Evolutionary conservation across 305 asterid species (phyloP).

Genomic region (Rubia occidens): DNA sequence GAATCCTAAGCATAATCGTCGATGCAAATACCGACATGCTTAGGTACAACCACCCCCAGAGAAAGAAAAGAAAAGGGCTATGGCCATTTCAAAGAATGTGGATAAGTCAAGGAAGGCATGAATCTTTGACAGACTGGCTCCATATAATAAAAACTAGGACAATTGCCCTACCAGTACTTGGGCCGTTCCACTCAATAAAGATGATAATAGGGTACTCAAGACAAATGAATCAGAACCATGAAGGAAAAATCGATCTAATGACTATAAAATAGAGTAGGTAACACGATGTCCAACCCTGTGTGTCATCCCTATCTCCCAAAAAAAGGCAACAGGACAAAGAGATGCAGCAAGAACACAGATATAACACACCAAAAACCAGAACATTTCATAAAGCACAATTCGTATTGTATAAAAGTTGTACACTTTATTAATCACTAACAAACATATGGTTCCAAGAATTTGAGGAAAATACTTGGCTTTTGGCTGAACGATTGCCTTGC

Average conservation of each 20-base stretch:
- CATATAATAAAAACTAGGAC: background rate
- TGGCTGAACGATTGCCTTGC: background rate
- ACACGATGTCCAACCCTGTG: background rate
- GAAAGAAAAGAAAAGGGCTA: background rate
- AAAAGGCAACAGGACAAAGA: background rate
- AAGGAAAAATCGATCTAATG: background rate
- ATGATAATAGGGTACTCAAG: background rate
- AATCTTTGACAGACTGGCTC: background rate
- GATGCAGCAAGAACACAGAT: background rate
- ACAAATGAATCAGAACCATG: background rate
- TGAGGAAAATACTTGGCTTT: background rate
- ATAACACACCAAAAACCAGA: background rate
- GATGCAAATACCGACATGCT: no score
- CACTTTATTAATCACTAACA: background rate
- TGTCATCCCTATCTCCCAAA: background rate
- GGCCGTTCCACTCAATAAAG: constrained; percentile 6
- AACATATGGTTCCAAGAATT: background rate
- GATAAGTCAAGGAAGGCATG: background rate
- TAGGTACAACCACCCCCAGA: background rate
- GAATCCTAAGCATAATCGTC: background rate
- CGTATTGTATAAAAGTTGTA: background rate
- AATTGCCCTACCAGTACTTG: background rate
- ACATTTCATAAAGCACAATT: background rate
- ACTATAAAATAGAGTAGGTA: background rate
- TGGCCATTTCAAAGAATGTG: background rate